These are phyloP conservation scores for Pistacia integerrima DNA, from an alignment of 345 rosid genomes.

Conservation along the genomic window DNA sequence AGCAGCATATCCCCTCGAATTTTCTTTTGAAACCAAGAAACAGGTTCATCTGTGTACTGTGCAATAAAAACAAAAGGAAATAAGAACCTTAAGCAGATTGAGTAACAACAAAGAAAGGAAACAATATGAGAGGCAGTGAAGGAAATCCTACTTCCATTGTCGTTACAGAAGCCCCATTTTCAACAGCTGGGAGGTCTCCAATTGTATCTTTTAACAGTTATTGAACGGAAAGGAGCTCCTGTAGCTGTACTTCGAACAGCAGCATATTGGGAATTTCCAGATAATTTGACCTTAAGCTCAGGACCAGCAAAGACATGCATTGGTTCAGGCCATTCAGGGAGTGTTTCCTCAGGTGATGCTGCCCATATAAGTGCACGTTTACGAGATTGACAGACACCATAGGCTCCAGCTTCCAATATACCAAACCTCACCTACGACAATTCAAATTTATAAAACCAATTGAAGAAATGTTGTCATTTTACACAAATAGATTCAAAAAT, in stretches of 20 bases:
- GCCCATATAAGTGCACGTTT: constrained; percentile 96
- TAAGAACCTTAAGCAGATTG: neutral
- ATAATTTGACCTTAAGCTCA: constrained; percentile 55
- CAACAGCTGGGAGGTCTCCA: constrained; percentile 80
- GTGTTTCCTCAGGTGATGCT: constrained; percentile 77
- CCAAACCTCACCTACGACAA: constrained; percentile 84
- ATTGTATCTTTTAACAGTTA: constrained; percentile 91
- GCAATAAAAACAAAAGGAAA: constrained; percentile 9
- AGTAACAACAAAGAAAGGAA: neutral
- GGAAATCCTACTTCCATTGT: constrained; percentile 47
- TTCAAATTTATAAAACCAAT: neutral
- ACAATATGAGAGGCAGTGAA: neutral
- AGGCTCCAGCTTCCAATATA: constrained; percentile 90
- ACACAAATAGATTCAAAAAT: neutral
- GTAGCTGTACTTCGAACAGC: constrained; percentile 71
- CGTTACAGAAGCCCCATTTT: constrained; percentile 61
- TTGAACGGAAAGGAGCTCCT: constrained; percentile 91
- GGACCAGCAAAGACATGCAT: constrained; percentile 85
- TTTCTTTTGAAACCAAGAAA: constrained; percentile 82
- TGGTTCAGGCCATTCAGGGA: constrained; percentile 99
- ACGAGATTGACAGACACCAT: constrained; percentile 85
- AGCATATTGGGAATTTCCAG: constrained; percentile 54
- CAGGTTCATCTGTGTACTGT: constrained; percentile 64
- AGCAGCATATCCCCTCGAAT: constrained; percentile 52
- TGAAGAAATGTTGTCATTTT: neutral